These are phyloP conservation scores for Imleria badia DNA, from an alignment of 768 basidiomycete genomes.

Conservation along the genomic window DNA sequence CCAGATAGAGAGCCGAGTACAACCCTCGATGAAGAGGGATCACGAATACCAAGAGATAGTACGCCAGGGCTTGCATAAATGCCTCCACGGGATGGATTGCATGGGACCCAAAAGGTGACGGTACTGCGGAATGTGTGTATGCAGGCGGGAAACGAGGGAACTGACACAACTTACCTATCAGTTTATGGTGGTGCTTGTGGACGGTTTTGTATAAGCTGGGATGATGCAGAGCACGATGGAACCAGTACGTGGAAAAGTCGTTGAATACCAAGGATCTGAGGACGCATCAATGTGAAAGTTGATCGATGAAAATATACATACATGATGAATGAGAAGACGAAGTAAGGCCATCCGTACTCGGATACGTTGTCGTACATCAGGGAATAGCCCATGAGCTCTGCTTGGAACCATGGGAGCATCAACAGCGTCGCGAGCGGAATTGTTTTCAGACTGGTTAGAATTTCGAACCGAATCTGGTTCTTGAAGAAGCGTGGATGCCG, in stretches of 20 bases:
- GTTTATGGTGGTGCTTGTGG: too few relatives aligned
- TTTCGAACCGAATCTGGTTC: conserved; percentile 83
- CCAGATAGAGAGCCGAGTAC: too few relatives aligned
- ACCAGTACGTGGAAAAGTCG: conserved; percentile 93
- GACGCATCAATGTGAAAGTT: not conserved
- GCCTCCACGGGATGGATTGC: too few relatives aligned
- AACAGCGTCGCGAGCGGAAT: conserved; percentile 81
- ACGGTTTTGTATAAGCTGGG: too few relatives aligned
- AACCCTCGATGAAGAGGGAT: too few relatives aligned
- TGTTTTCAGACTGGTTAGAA: conserved; percentile 64
- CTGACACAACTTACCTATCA: too few relatives aligned
- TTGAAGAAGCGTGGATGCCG: conserved; percentile 89
- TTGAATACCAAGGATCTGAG: conserved; percentile 78
- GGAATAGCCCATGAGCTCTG: conserved; percentile 83
- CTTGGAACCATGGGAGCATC: conserved; percentile 92
- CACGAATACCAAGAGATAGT: too few relatives aligned
- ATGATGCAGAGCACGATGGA: too few relatives aligned
- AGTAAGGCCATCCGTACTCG: conserved; percentile 76
- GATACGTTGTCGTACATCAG: conserved; percentile 73
- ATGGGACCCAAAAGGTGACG: too few relatives aligned
- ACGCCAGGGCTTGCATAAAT: too few relatives aligned
- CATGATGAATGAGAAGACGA: conserved; percentile 66
- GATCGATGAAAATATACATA: conserved; percentile 35
- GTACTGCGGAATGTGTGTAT: too few relatives aligned
- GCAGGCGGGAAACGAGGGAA: too few relatives aligned